Evolutionary conservation across 129 eudicot genomes (phyloP), one percentile per base, ranked within the genome.

Genomic region (Arctium lappa): DNA sequence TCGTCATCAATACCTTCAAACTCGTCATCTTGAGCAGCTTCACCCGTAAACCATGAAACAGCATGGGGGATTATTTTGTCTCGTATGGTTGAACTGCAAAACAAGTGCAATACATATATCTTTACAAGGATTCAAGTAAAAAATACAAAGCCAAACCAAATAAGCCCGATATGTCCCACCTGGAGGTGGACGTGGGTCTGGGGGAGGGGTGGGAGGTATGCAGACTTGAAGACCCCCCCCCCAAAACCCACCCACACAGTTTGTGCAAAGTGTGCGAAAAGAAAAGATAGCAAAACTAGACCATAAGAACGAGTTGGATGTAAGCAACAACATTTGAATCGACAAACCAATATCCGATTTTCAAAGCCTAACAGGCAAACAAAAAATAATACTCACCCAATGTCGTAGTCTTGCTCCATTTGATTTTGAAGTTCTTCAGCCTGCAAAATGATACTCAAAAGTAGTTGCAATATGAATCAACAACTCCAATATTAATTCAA

Each of bases 11-110:
- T 73, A 8, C 75, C 92, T 32, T 92, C 92, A 74, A 89, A 85
- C 8, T 91, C 93, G 71, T 91, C 97, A 10, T 48, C 91, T 65
- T 90, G 85, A 29, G 69, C 94, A 73, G 97, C 97, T 81, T 92
- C 97, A 22, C 97, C 97, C 7, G 97, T 92, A 83, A 86, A 92
- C 97, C 97, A 92, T 13, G 94, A 92, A 2, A 92, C 92, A 18
- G 97, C 97, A 77, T 88, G 91, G 27, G 97, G 97, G 15, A 92
- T 92, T 48, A 90, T 90, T 65, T 92, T 90, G 69, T 92, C 97
- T 18, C 94, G 85, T 5, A 92, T 90, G 10, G 92, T 88, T 29
- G 94, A 90, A 9, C 97, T 92, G 88, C 91, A 86, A 29, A 73
- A 29, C 62, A 73, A 73, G 30, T 22, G 11, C 3, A 73, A 73